A percentile compares a stretch with the other conserved stretches of the same genome.
Evolutionary conservation across 352 stramenopile genomes (phyloP).

Genomic region (Globisporangium rhizosaccharum): DNA sequence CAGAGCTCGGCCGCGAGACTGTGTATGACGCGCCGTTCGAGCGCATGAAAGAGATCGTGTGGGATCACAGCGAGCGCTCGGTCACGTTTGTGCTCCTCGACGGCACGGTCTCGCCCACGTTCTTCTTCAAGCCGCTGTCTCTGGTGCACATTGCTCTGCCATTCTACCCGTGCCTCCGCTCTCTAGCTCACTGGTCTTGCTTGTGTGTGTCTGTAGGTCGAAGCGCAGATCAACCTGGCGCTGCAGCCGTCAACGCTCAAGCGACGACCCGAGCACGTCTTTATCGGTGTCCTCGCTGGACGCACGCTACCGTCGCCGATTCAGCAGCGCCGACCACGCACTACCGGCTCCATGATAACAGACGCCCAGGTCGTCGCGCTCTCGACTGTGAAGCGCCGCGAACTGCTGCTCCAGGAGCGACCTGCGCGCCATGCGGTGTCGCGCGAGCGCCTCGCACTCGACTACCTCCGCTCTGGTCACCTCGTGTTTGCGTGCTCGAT

Average conservation of each 20-base stretch:
- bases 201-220: conserved; percentile 17
- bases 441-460: conserved; percentile 43
- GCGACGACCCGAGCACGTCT: conserved; percentile 40
- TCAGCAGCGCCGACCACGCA: conserved; percentile 42
- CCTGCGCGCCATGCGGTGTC: conserved; percentile 32
- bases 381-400: conserved; percentile 29
- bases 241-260: conserved; percentile 23
- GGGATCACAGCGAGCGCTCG: conserved; percentile 60
- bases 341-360: conserved; percentile 2
- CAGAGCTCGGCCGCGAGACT: conserved; percentile 25
- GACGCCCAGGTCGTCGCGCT: conserved; percentile 16
- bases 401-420: conserved; percentile 52
- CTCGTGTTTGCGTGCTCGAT: conserved; percentile 62
- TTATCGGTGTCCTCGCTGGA: conserved; percentile 62
- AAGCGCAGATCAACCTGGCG: conserved; percentile 31
- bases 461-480: conserved; percentile 44
- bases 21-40: conserved; percentile 36
- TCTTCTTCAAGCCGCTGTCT: conserved; percentile 38
- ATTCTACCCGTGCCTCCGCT: neutral
- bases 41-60: conserved; percentile 55
- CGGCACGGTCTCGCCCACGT: conserved; percentile 21
- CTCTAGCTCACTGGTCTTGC: neutral
- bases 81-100: conserved; percentile 41
- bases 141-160: conserved; percentile 12
- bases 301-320: conserved; percentile 58